phyloP scores from a whole-genome alignment of 108 stramenopile species.

The Cyclotella atomus region DNA sequence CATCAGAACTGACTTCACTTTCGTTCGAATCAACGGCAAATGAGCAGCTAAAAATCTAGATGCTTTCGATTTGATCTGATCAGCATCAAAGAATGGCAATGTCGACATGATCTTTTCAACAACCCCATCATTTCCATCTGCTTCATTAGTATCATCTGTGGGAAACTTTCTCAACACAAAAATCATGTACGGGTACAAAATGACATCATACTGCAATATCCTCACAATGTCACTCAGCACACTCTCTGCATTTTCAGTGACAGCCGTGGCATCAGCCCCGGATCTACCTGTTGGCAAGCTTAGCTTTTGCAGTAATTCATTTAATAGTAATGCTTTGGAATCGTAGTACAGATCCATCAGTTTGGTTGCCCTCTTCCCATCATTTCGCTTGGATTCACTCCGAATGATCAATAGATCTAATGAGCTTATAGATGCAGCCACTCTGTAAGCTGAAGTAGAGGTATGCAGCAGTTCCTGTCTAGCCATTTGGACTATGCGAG shows the following conservation, averaged over 20 bases:
- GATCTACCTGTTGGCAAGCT: conserved; percentile 8
- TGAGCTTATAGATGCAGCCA: conserved; percentile 76
- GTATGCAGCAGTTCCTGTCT: conserved; percentile 49
- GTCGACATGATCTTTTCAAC: conserved; percentile 56
- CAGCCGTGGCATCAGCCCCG: conserved; percentile 25
- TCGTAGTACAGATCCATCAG: conserved; percentile 87
- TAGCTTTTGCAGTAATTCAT: conserved; percentile 44
- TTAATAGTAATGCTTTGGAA: conserved; percentile 76
- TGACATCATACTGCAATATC: conserved; percentile 85
- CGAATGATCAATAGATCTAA: conserved; percentile 64
- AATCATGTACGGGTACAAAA: conserved; percentile 85
- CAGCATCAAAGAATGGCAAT: conserved; percentile 72
- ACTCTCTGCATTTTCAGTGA: conserved; percentile 61
- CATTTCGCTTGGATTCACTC: background rate
- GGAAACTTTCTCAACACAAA: conserved; percentile 73
- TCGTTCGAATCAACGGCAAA: conserved; percentile 82
- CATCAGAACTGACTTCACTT: conserved; percentile 79
- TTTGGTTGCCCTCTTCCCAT: conserved; percentile 31
- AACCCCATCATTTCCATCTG: background rate
- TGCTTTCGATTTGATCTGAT: conserved; percentile 63
- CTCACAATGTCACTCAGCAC: conserved; percentile 81
- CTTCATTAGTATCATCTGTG: conserved; percentile 1
- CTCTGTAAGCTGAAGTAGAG: conserved; percentile 34
- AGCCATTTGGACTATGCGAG: conserved; percentile 64
- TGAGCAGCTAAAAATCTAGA: conserved; percentile 84